Evolutionary conservation across 2,329 filamentous ascomycete species (phyloP), one percentile per base, ranked within the genome.

Genomic region (Escovopsis sp.): DNA sequence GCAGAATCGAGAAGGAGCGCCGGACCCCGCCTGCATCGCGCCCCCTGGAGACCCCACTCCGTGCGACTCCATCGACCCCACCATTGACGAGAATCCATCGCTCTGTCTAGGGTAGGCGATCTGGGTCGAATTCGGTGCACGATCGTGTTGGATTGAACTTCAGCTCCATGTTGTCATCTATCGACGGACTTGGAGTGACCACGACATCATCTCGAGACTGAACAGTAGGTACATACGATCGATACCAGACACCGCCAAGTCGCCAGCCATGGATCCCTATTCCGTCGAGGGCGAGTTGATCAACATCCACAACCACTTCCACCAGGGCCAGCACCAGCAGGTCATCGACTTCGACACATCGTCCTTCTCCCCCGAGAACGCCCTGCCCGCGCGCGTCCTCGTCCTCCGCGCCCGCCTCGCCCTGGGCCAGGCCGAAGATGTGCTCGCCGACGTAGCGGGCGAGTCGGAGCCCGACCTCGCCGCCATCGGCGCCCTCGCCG

Each of bases 341-440:
- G 88, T 93, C 48, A 63, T 93, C 62, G 81, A 91, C 66, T 94
- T 87, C 65, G 82, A 93, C 62, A 81, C 79, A 35, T 78, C 81
- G 6, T 70, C 79, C 45, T 81, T 96, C 56, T 91, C 84, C 36
- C 52, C 79, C 48, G 77, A 82, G 54, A 95, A 95, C 65, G 70
- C 71, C 37, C 70, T 87, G 12, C 76, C 85, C 35, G 83, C 84
- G 34, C 79, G 79, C 44, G 67, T 94, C 36, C 76, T 96, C 43
- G 72, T 81, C 58, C 76, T 89, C 48, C 84, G 91, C 58, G 79
- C 89, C 35, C 81, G 81, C 57, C 77, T 94, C 54, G 87, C 87
- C 40, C 74, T 89, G 7, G 85, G 86, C 42, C 78, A 94, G 57
- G 74, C 80, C 47, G 69, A 79, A 48, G 74, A 81, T 48, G 87